phyloP scores from a whole-genome alignment of 1,284 basidiomycete genomes.

The Tilletia caries region DNA sequence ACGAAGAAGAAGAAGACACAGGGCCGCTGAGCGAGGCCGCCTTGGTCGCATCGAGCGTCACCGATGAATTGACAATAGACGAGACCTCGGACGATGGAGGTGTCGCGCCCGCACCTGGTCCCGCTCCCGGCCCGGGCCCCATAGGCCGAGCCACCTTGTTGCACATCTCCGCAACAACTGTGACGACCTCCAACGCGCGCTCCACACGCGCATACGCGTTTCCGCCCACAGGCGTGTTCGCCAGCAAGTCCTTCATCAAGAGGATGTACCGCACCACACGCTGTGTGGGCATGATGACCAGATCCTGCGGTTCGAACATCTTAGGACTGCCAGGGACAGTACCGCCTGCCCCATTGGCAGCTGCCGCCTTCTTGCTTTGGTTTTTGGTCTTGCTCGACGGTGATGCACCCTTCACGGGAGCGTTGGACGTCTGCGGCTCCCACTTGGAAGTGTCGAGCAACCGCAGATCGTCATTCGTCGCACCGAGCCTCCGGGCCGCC shows the following conservation, averaged over 20 bases:
- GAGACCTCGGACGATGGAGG: neutral
- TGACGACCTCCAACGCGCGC: slow-evolving; percentile 27
- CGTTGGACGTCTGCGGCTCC: neutral
- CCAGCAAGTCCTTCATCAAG: slow-evolving; percentile 40
- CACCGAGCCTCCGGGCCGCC: neutral
- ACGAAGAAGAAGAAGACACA: neutral
- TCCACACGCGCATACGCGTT: slow-evolving; percentile 34
- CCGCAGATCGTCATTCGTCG: neutral
- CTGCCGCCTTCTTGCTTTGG: neutral
- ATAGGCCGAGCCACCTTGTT: slow-evolving; percentile 23
- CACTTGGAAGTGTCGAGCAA: neutral
- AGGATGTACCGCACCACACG: slow-evolving; percentile 43
- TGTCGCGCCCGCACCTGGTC: neutral
- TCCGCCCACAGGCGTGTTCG: slow-evolving; percentile 40
- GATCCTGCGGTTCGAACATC: slow-evolving; percentile 41
- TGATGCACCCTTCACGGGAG: neutral
- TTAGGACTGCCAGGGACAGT: slow-evolving; percentile 18
- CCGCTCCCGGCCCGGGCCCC: neutral
- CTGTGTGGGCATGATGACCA: slow-evolving; percentile 51
- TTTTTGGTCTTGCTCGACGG: neutral
- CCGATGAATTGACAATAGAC: neutral
- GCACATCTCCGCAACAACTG: slow-evolving; percentile 27
- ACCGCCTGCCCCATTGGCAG: neutral
- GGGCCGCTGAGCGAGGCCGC: neutral
- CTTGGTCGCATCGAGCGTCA: neutral